A percentile compares a stretch with the other conserved stretches of the same genome.
Evolutionary conservation across 2,329 filamentous ascomycete species (phyloP).

Genomic region (Tolypocladium inflatum): DNA sequence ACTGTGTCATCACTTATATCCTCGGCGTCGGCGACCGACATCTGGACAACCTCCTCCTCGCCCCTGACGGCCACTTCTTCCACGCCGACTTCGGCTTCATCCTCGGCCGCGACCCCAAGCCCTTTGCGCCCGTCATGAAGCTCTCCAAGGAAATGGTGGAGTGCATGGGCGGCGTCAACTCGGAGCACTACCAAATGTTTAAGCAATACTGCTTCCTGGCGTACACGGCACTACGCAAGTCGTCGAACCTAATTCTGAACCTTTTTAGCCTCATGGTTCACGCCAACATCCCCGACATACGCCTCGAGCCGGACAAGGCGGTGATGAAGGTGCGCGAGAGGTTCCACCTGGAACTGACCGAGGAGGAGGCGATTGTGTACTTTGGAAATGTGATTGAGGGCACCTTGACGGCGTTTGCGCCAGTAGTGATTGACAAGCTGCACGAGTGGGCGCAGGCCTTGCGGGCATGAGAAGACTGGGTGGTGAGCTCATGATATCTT

Average conservation of each 20-base stretch:
- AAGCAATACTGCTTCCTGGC: constrained; percentile 95
- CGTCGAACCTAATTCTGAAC: constrained; percentile 84
- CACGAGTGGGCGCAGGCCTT: constrained; percentile 92
- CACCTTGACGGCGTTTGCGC: constrained; percentile 79
- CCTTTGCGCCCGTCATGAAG: constrained; percentile 95
- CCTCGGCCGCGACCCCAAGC: constrained; percentile 91
- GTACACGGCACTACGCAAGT: constrained; percentile 84
- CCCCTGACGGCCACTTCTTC: constrained; percentile 90
- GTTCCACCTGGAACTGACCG: constrained; percentile 82
- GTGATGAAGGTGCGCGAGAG: constrained; percentile 92
- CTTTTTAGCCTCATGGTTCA: constrained; percentile 96
- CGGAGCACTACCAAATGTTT: constrained; percentile 77
- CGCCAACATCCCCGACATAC: constrained; percentile 92
- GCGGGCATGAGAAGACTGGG: constrained; percentile 46
- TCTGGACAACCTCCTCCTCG: constrained; percentile 85
- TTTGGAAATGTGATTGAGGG: constrained; percentile 88
- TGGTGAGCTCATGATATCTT: neutral
- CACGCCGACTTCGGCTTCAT: constrained; percentile 99
- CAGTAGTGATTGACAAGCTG: constrained; percentile 87
- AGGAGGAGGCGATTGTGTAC: constrained; percentile 84
- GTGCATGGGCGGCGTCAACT: constrained; percentile 82
- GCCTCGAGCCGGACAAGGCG: constrained; percentile 83
- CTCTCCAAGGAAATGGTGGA: constrained; percentile 97
- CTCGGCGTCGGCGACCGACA: constrained; percentile 93
- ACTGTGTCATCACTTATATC: constrained; percentile 97